A percentile compares a stretch with the other conserved stretches of the same genome.
phyloP scores from a whole-genome alignment of 2,329 filamentous ascomycete species.

The Cercospora berteroae region DNA sequence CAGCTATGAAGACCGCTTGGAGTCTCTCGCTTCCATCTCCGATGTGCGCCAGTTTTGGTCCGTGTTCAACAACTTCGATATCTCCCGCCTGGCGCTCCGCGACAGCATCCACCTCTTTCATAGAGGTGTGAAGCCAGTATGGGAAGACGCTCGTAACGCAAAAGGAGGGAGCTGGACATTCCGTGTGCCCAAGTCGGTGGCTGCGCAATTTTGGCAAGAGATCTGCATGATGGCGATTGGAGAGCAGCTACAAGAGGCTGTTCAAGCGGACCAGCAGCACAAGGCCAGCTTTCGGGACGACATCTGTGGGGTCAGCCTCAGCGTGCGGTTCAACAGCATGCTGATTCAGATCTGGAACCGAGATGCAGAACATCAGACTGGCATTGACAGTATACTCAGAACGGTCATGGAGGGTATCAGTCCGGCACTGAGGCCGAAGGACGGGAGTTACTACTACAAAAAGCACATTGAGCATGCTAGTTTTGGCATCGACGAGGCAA shows the following conservation, averaged over 20 bases:
- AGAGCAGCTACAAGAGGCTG: conserved; percentile 71
- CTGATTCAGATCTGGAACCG: conserved; percentile 93
- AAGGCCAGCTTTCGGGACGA: conserved; percentile 66
- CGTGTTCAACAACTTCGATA: conserved; percentile 68
- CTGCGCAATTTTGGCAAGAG: conserved; percentile 74
- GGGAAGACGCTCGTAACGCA: conserved; percentile 84
- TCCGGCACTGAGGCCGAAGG: conserved; percentile 68
- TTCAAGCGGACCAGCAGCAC: conserved; percentile 52
- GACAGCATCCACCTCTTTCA: conserved; percentile 73
- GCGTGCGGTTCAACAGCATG: conserved; percentile 83
- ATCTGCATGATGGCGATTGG: conserved; percentile 80
- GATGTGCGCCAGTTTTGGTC: conserved; percentile 52
- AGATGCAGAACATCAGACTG: conserved; percentile 74
- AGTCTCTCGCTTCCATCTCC: conserved; percentile 46
- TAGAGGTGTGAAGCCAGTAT: conserved; percentile 75
- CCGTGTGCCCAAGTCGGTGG: conserved; percentile 72
- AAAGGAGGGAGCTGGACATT: conserved; percentile 91
- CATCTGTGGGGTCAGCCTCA: conserved; percentile 82
- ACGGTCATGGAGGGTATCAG: conserved; percentile 73
- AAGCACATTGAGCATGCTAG: conserved; percentile 84
- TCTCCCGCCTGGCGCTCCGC: conserved; percentile 68
- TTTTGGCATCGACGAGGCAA: conserved; percentile 40
- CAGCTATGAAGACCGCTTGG: conserved; percentile 48
- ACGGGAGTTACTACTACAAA: conserved; percentile 67
- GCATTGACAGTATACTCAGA: conserved; percentile 70